Evolutionary conservation across 352 stramenopile genomes (phyloP).

Genomic region (Phytophthora cactorum): DNA sequence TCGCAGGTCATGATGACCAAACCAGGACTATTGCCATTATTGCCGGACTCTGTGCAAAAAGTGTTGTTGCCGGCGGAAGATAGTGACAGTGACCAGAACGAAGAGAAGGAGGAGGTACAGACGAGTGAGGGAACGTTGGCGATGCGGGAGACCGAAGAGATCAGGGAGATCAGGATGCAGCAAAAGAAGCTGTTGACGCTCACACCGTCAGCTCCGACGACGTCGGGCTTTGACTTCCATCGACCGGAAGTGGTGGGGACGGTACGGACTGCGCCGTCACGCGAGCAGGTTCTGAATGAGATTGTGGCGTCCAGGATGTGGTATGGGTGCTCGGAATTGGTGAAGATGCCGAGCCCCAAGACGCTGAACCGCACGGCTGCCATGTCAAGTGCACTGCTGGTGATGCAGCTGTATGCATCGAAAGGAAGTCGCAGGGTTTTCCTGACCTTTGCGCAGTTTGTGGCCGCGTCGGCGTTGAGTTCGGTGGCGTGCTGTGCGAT

Average conservation of each 20-base stretch:
- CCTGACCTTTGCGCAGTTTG: conserved; percentile 62
- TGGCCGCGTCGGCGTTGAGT: conserved; percentile 62
- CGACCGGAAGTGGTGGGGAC: conserved; percentile 34
- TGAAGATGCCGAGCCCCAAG: conserved; percentile 61
- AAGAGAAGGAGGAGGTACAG: conserved; percentile 3
- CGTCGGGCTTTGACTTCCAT: conserved; percentile 79
- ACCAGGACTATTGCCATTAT: conserved; percentile 66
- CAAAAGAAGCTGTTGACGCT: conserved; percentile 30
- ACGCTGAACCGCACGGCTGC: conserved; percentile 73
- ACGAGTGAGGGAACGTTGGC: conserved; percentile 1
- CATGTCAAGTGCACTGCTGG: conserved; percentile 72
- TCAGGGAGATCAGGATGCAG: conserved; percentile 5
- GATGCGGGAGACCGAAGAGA: conserved; percentile 8
- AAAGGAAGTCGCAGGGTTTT: conserved; percentile 66
- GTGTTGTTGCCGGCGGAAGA: conserved; percentile 49
- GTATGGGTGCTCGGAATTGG: conserved; percentile 63
- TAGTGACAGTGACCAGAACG: conserved; percentile 20
- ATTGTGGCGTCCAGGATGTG: conserved; percentile 69
- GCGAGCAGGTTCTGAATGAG: conserved; percentile 64
- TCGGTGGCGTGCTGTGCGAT: conserved; percentile 69
- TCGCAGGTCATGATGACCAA: conserved; percentile 77
- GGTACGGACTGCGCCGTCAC: conserved; percentile 33
- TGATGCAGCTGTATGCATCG: conserved; percentile 80
- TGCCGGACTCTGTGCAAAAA: conserved; percentile 67
- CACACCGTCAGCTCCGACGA: conserved; percentile 34